Conservation (phyloP, 805 yeast species). For the Metschnikowia vanudenii region DNA sequence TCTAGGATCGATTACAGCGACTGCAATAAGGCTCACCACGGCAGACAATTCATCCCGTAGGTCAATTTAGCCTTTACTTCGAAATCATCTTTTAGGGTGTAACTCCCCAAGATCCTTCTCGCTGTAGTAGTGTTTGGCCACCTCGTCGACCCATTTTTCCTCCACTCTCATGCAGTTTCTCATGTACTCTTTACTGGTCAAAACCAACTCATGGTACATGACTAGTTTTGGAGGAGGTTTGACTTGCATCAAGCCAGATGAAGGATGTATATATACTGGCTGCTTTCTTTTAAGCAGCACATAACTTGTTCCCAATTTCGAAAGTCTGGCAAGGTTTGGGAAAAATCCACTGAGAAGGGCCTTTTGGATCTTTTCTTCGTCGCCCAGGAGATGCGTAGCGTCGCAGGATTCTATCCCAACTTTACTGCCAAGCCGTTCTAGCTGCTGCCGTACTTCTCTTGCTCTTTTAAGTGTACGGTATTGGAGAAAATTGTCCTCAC, state of each 20-base stretch:
- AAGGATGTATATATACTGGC: conserved; percentile 82
- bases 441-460: conserved; percentile 67
- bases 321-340: conserved; percentile 59
- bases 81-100: conserved; percentile 10
- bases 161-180: conserved; percentile 71
- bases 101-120: conserved; percentile 23
- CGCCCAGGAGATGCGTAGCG: conserved; percentile 1
- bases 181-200: conserved; percentile 88
- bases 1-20: too few relatives aligned
- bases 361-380: conserved; percentile 43
- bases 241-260: conserved; percentile 61
- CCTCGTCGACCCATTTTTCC: conserved; percentile 69
- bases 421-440: conserved; percentile 57
- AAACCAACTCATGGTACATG: conserved; percentile 77
- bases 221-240: conserved; percentile 75
- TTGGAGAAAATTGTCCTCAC: conserved; percentile 79
- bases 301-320: conserved; percentile 66
- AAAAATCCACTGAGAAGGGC: conserved; percentile 68
- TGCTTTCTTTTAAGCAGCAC: conserved; percentile 64
- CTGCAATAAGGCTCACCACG: too few relatives aligned
- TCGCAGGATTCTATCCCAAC: conserved; percentile 40
- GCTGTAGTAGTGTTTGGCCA: conserved; percentile 63
- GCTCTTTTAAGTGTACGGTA: conserved; percentile 69
- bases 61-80: too few relatives aligned
- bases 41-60: too few relatives aligned